Evolutionary conservation across 2,329 filamentous ascomycete genomes (phyloP), one percentile per base, ranked within the genome.

Genomic region (Colletotrichum agaves): DNA sequence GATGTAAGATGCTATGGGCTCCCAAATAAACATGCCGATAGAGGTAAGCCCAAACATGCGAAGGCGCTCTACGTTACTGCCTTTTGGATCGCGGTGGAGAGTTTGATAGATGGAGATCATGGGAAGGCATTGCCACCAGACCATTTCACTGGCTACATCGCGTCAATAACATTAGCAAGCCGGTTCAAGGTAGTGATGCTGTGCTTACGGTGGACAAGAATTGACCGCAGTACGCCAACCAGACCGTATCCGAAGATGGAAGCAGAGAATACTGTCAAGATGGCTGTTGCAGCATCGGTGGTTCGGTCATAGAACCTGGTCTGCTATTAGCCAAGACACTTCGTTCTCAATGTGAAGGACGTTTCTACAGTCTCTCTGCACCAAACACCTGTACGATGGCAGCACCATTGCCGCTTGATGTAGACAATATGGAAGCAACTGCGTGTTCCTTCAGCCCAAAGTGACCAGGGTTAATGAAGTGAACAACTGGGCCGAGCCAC

Each of bases 21-120:
- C 67, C 62, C 63, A 69, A 39, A 69, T 63, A 33, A 69, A 69
- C 63, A 69, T 69, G 13, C 62, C 63, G 4, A 69, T 67, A 27
- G 67, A 69, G 10, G 67, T 62, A 21, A 69, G 50, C 21, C 58
- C 58, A 19, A 69, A 66, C 52, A 69, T 62, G 17, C 59, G 58
- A 0, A 69, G 58, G 3, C 62, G 47, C 31, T 64, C 46, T 5
- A 41, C 19, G 41, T 67, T 69, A 23, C 47, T 59, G 4, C 63
- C 67, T n/a, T 59, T 35, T 3, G 67, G 52, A 19, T 69, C 63
- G 13, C 67, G 63, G 27, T 69, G 63, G 23, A 69, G 63, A 1
- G 67, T 69, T 23, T 69, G 67, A 15, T 62, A 69, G 46, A 67
- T 66, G 33, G 63, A 67, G 15, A 69, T 61, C 67, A 67, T 69